phyloP scores from a whole-genome alignment of 2,329 filamentous ascomycete genomes.

The Magnaporthiopsis rhizophila region DNA sequence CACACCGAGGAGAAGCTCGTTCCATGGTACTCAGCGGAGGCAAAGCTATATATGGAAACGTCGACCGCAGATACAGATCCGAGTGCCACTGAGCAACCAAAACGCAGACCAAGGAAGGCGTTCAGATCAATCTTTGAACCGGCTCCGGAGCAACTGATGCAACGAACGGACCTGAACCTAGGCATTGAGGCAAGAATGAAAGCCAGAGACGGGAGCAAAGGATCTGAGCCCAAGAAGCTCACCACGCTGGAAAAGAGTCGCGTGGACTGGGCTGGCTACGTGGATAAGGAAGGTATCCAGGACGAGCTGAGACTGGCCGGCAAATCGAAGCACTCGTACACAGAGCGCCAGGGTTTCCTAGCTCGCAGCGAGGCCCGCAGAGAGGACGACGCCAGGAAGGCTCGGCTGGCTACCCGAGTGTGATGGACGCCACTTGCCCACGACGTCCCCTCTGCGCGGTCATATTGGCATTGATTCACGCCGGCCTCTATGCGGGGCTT shows the following conservation, averaged over 20 bases:
- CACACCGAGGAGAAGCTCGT: conserved; percentile 67
- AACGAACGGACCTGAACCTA: conserved; percentile 50
- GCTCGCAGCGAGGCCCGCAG: conserved; percentile 54
- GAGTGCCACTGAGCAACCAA: conserved; percentile 21
- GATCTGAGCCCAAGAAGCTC: conserved; percentile 51
- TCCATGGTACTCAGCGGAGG: conserved; percentile 56
- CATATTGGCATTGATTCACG: neutral
- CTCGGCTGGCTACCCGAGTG: conserved; percentile 34
- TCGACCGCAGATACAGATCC: conserved; percentile 18
- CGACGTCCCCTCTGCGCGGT: neutral
- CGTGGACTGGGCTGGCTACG: conserved; percentile 66
- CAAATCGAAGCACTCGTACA: conserved; percentile 56
- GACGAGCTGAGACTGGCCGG: conserved; percentile 60
- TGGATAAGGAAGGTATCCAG: conserved; percentile 63
- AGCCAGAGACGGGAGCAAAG: conserved; percentile 32
- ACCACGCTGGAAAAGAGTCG: conserved; percentile 66
- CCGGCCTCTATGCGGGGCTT: neutral
- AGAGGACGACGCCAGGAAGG: conserved; percentile 51
- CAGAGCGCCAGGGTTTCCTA: conserved; percentile 56
- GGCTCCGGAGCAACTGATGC: conserved; percentile 29
- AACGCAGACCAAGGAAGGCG: conserved; percentile 42
- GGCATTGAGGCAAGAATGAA: conserved; percentile 40
- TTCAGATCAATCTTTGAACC: conserved; percentile 59
- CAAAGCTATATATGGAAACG: conserved; percentile 48
- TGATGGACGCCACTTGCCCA: conserved; percentile 11